Conservation (phyloP, 1,284 basidiomycete genomes). For the Leucoagaricus sp. region DNA sequence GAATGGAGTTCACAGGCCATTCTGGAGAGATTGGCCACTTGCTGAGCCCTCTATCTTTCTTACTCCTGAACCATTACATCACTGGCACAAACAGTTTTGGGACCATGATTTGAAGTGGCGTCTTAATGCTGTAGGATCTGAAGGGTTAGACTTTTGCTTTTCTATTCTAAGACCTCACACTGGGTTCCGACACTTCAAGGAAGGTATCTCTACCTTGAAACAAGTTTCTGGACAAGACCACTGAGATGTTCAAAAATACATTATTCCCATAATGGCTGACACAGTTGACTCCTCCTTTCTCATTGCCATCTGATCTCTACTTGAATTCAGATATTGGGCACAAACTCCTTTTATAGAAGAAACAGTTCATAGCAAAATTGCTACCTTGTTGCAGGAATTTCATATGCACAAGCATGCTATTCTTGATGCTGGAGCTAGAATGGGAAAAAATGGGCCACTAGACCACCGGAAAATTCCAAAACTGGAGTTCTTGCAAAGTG, state of each 20-base stretch:
- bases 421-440: not conserved
- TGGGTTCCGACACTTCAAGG: constrained; percentile 8
- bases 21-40: not conserved
- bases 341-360: not conserved
- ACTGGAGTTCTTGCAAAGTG: not conserved
- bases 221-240: not conserved
- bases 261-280: not conserved
- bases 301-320: not conserved
- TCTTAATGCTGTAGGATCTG: not conserved
- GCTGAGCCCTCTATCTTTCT: not conserved
- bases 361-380: not conserved
- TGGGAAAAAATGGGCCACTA: not conserved
- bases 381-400: not conserved
- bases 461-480: not conserved
- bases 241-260: not conserved
- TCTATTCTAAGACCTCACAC: not conserved
- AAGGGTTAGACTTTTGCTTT: not conserved
- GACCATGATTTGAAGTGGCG: not conserved
- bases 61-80: not conserved
- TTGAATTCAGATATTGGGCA: not conserved
- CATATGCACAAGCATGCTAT: not conserved
- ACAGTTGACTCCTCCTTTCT: not conserved
- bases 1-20: not conserved
- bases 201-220: not conserved
- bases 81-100: not conserved